Conservation (phyloP, 2,329 filamentous ascomycete species). For the Paecilomyces variotii region DNA sequence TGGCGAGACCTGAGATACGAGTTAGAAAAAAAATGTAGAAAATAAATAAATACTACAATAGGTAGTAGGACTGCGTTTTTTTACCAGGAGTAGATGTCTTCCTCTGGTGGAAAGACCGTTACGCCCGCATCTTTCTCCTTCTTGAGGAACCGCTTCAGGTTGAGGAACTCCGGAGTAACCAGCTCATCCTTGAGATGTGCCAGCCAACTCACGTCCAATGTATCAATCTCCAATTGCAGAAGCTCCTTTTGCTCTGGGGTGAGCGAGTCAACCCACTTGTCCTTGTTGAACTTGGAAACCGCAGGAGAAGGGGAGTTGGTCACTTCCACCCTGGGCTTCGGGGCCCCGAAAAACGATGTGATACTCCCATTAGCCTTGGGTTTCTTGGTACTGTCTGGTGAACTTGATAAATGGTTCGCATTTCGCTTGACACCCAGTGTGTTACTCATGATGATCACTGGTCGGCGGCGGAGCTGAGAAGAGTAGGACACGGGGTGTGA, state of each 20-base stretch:
- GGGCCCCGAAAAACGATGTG: constrained; percentile 76
- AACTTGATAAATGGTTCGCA: constrained; percentile 39
- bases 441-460: constrained; percentile 20
- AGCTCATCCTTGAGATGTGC: constrained; percentile 82
- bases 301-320: constrained; percentile 16
- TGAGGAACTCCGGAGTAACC: constrained; percentile 67
- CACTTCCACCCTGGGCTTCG: constrained; percentile 43
- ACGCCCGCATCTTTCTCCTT: constrained; percentile 64
- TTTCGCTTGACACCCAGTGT: constrained; percentile 56
- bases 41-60: background rate
- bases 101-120: constrained; percentile 77
- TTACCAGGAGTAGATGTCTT: constrained; percentile 92
- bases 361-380: constrained; percentile 69
- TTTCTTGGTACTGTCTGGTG: constrained; percentile 56
- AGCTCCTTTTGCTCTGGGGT: constrained; percentile 74
- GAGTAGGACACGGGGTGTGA: background rate
- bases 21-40: constrained; percentile 9
- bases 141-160: constrained; percentile 79
- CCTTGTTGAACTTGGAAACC: constrained; percentile 67
- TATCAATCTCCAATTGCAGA: constrained; percentile 83
- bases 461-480: background rate
- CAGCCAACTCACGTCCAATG: constrained; percentile 85
- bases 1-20: constrained; percentile 71
- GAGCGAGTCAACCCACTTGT: constrained; percentile 75
- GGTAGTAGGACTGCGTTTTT: constrained; percentile 19